These are phyloP conservation scores for Rhizophora apiculata DNA, from an alignment of 345 rosid species.

Conservation along the genomic window DNA sequence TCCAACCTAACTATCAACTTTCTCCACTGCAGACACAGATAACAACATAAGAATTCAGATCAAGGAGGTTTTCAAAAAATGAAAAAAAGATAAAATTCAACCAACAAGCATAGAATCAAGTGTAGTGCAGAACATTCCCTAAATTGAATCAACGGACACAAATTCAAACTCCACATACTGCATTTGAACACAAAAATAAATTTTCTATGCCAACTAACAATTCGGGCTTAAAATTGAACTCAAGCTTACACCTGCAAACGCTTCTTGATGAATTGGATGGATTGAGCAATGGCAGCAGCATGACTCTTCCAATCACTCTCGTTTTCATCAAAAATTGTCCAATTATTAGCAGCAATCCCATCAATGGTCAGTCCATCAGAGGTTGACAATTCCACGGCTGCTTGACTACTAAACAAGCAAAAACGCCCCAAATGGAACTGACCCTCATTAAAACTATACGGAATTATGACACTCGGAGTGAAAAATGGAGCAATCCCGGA, in stretches of 20 bases:
- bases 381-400: slow-evolving; percentile 51
- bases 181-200: slow-evolving; percentile 4
- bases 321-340: slow-evolving; percentile 72
- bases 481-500: slow-evolving; percentile 10
- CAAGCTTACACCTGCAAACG: slow-evolving; percentile 67
- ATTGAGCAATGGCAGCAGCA: slow-evolving; percentile 87
- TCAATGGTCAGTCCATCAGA: slow-evolving; percentile 85
- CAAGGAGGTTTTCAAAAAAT: not conserved
- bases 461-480: slow-evolving; percentile 12
- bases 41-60: slow-evolving; percentile 3
- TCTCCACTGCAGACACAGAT: slow-evolving; percentile 66
- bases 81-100: not conserved
- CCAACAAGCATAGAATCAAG: not conserved
- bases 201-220: too few relatives aligned
- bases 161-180: too few relatives aligned
- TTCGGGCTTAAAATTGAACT: too few relatives aligned
- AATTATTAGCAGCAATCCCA: slow-evolving; percentile 59
- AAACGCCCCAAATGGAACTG: slow-evolving; percentile 13
- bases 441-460: slow-evolving; percentile 10
- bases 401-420: slow-evolving; percentile 43
- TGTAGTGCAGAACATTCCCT: too few relatives aligned
- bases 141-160: too few relatives aligned
- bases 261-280: slow-evolving; percentile 80
- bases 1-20: slow-evolving; percentile 58
- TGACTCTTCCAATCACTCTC: slow-evolving; percentile 94